Conservation (phyloP, 2,329 filamentous ascomycete species). For the Pestalotiopsis sp. region DNA sequence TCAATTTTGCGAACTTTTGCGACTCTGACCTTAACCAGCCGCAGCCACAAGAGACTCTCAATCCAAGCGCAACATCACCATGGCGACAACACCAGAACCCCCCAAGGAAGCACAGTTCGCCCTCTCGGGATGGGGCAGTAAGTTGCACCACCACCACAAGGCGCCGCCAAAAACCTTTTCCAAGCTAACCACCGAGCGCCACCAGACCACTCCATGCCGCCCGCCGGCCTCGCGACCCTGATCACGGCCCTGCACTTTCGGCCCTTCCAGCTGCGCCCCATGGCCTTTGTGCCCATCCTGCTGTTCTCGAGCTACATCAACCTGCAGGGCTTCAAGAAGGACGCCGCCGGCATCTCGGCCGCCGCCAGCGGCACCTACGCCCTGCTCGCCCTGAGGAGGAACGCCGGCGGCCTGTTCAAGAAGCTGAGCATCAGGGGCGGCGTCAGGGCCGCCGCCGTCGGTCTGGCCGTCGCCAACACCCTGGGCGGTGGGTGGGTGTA, state of each 20-base stretch:
- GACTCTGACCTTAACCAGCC: no score
- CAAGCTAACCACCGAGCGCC: background rate
- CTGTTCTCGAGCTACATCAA: conserved; percentile 62
- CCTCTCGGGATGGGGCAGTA: conserved; percentile 53
- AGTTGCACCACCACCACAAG: conserved; percentile 27
- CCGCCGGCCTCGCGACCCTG: conserved; percentile 58
- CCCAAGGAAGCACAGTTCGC: conserved; percentile 35
- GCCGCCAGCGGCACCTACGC: conserved; percentile 62
- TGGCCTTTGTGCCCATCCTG: conserved; percentile 54
- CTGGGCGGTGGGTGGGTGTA: conserved; percentile 56
- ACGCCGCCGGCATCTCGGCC: conserved; percentile 57
- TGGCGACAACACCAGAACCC: conserved; percentile 31
- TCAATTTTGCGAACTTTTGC: background rate
- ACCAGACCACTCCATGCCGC: conserved; percentile 55
- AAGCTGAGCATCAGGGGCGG: conserved; percentile 51
- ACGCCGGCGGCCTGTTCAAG: conserved; percentile 31
- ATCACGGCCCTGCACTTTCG: conserved; percentile 58
- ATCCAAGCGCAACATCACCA: background rate
- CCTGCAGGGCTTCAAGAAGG: conserved; percentile 60
- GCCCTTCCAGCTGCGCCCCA: conserved; percentile 52
- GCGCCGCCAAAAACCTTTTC: background rate
- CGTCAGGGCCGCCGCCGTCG: conserved; percentile 54
- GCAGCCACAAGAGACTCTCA: background rate
- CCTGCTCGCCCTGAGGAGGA: conserved; percentile 54
- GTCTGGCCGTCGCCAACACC: conserved; percentile 50